Evolutionary conservation across 257 asterid species (phyloP).

Genomic region (Petrea volubilis): DNA sequence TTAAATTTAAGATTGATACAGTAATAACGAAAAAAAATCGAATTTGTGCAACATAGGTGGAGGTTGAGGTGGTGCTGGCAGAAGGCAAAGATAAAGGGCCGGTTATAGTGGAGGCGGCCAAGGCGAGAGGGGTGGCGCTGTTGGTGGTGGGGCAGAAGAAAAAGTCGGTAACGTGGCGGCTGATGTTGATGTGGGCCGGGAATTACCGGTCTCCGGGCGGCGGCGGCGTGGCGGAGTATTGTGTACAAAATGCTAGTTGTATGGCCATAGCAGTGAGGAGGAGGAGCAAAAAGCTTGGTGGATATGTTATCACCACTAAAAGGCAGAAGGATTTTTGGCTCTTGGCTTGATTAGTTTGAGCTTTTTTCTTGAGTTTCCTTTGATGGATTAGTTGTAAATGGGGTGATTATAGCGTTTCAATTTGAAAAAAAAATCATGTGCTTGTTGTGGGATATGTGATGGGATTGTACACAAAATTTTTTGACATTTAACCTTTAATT

Average conservation of each 20-base stretch:
- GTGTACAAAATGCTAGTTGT: conserved; percentile 81
- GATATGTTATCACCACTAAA: conserved; percentile 82
- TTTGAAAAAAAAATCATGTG: neutral
- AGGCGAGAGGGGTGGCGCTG: conserved; percentile 44
- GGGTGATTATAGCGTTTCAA: no score
- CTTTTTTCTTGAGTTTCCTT: neutral
- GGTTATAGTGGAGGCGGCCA: conserved; percentile 60
- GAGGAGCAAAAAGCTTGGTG: conserved; percentile 83
- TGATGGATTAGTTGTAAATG: no score
- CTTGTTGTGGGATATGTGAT: neutral
- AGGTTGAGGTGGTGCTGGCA: conserved; percentile 51
- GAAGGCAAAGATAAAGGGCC: conserved; percentile 81
- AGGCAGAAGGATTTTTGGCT: conserved; percentile 86
- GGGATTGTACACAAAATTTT: conserved; percentile 5
- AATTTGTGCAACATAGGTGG: conserved; percentile 39
- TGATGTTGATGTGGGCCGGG: conserved; percentile 78
- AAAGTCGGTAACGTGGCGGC: conserved; percentile 66
- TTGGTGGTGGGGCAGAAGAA: conserved; percentile 80
- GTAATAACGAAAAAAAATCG: neutral
- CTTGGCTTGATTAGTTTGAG: conserved; percentile 54
- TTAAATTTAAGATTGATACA: neutral
- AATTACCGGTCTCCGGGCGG: conserved; percentile 33
- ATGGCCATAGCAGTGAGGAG: conserved; percentile 87
- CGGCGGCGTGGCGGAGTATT: conserved; percentile 71
- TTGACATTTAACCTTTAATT: neutral